phyloP scores from a whole-genome alignment of 345 rosid species.

The Iberis pinnata region DNA sequence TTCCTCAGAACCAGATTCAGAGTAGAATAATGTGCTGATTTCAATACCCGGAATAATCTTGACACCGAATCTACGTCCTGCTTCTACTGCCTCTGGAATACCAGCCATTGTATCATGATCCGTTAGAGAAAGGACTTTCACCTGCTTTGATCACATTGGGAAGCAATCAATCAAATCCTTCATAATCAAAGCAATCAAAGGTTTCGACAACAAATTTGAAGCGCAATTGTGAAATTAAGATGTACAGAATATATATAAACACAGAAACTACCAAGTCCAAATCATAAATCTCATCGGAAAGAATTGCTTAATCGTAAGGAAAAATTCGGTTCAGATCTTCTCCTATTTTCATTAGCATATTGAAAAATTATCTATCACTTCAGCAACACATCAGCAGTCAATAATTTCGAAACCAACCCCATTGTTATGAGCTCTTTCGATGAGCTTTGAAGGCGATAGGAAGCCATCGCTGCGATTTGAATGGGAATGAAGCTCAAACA shows the following conservation, averaged over 20 bases:
- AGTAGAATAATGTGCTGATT: slow-evolving; percentile 77
- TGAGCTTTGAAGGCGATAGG: slow-evolving; percentile 83
- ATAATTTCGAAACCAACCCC: slow-evolving; percentile 57
- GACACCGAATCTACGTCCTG: slow-evolving; percentile 63
- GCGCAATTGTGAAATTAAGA: no score
- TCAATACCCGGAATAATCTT: slow-evolving; percentile 93
- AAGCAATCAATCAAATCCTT: slow-evolving; percentile 20
- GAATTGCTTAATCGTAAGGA: no score
- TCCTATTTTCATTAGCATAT: background rate
- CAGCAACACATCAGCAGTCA: no score
- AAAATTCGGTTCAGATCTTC: background rate
- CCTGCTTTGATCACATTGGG: slow-evolving; percentile 55
- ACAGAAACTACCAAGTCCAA: no score
- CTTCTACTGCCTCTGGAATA: slow-evolving; percentile 80
- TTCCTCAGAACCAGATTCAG: slow-evolving; percentile 56
- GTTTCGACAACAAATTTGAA: no score
- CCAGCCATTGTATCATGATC: slow-evolving; percentile 94
- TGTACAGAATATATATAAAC: no score
- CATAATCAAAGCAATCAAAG: no score
- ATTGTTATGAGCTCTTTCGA: slow-evolving; percentile 74
- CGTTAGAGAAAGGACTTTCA: slow-evolving; percentile 88
- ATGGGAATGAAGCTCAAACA: slow-evolving; percentile 87
- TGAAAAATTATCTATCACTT: background rate
- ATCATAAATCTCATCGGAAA: background rate
- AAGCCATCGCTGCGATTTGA: slow-evolving; percentile 90